Base-by-base conservation (phyloP, 2,329 filamentous ascomycete species). In the Pseudogymnoascus pannorum region DNA sequence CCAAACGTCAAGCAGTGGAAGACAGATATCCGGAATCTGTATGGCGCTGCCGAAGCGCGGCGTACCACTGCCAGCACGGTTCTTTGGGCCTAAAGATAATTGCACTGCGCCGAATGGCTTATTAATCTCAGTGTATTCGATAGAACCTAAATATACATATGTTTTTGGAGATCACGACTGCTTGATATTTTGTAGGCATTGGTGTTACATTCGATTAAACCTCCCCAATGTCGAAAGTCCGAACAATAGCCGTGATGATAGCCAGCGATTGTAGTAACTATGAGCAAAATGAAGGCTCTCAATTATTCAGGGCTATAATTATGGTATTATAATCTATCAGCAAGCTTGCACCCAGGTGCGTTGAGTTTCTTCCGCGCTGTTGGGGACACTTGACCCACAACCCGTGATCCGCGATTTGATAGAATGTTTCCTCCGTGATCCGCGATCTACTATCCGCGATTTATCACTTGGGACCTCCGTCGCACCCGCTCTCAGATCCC, bases 1-100 rank as follows among this genome's bases (percentile, higher is more conserved):
- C 79, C 82, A 4, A 75, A 89, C 62, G 73, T 76, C 38, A 71
- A 74, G 6, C 81, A 84, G 72, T 89, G 86, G 86, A 78, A 76
- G 67, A 69, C 68, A 0, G 85, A 87, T 68, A 87, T 88, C 48
- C 71, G 79, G 65, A 78, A 76, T 2, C 68, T 89, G 14, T 88
- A 87, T 67, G 76, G 81, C 44, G 81, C 86, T 5, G 82, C 82
- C 0, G 67, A 67, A 18, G 60, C 63, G 16, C n/a, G 44, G 20
- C 59, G 59, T 26, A 35, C 40, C 12, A 58, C 24, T 60, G 48
- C 48, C 18, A 31, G 48, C 48, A 54, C 26, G 14, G 48, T 9
- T 58, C 31, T 58, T 44, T 59, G 57, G 33, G 57, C 57, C 5
- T 29, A 29, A 51, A 29, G 24, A 51, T 51, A 51, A 29, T 18